These are phyloP conservation scores for Pseudocercospora ulei DNA, from an alignment of 2,329 filamentous ascomycete genomes.

Conservation along the genomic window DNA sequence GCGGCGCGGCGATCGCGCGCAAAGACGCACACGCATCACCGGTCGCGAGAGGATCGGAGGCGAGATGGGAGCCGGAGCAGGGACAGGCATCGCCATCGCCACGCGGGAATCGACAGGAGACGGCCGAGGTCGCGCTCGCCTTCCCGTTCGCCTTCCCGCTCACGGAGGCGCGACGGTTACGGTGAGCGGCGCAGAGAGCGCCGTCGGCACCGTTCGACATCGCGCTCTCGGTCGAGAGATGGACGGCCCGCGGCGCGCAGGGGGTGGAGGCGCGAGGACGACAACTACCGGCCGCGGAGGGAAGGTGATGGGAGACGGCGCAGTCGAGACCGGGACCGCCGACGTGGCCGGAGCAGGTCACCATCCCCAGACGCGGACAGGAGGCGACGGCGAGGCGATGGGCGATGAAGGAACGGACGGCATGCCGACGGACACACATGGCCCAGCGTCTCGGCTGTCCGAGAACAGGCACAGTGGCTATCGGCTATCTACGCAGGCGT, in stretches of 20 bases:
- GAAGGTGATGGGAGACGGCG: constrained; percentile 16
- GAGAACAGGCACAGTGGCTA: too few relatives aligned
- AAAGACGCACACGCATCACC: constrained; percentile 18
- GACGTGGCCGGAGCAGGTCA: constrained; percentile 17
- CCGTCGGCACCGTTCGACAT: constrained; percentile 22
- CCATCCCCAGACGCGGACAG: constrained; percentile 21
- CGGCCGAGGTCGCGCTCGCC: constrained; percentile 27
- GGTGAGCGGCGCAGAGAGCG: too few relatives aligned
- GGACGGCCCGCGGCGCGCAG: too few relatives aligned
- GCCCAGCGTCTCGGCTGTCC: too few relatives aligned
- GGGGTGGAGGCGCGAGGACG: constrained; percentile 15
- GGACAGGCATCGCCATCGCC: constrained; percentile 20
- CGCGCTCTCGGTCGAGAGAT: constrained; percentile 20
- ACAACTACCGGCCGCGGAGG: constrained; percentile 11
- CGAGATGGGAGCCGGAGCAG: constrained; percentile 26
- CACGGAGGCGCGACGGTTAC: constrained; percentile 19
- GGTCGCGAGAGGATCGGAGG: constrained; percentile 22
- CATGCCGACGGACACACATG: too few relatives aligned
- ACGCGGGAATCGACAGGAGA: constrained; percentile 22
- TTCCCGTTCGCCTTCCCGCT: constrained; percentile 22
- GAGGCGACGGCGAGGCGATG: constrained; percentile 18
- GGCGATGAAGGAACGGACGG: constrained; percentile 11
- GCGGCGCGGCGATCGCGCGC: constrained; percentile 13
- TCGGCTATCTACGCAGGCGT: not conserved
- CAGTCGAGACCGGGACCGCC: constrained; percentile 14